These are phyloP conservation scores for Schwanniomyces etchellsii DNA, from an alignment of 1,139 yeast species.

Conservation along the genomic window DNA sequence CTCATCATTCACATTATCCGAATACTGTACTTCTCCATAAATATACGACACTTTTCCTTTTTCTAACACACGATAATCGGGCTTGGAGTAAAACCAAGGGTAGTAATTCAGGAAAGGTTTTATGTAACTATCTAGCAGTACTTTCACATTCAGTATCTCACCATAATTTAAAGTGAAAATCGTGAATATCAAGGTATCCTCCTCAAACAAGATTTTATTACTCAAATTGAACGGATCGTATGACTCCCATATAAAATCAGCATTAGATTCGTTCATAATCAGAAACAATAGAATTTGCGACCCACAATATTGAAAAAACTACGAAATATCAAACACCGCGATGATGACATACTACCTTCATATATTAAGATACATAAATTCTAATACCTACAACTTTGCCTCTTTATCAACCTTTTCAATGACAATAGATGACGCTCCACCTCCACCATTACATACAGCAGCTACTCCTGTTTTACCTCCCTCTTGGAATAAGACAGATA, in stretches of 20 bases:
- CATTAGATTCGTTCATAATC: conserved; percentile 2
- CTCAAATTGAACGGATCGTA: conserved; percentile 4
- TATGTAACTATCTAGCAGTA: conserved; percentile 16
- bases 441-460: conserved; percentile 95
- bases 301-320: too few species aligned
- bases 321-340: too few species aligned
- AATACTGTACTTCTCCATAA: conserved; percentile 38
- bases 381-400: too few species aligned
- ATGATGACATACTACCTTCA: too few species aligned
- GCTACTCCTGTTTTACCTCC: conserved; percentile 83
- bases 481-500: conserved; percentile 66
- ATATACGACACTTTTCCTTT: conserved; percentile 20
- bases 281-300: background rate
- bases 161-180: conserved; percentile 4
- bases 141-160: conserved; percentile 1
- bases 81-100: conserved; percentile 19
- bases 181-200: conserved; percentile 4
- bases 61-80: conserved; percentile 2
- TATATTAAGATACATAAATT: too few species aligned
- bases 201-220: conserved; percentile 3
- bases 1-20: conserved; percentile 41
- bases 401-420: conserved; percentile 21
- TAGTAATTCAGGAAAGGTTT: conserved; percentile 33
- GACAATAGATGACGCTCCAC: conserved; percentile 68
- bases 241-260: conserved; percentile 6